Evolutionary conservation across 2,329 filamentous ascomycete species (phyloP).

Genomic region (Pseudodiploospora longispora): DNA sequence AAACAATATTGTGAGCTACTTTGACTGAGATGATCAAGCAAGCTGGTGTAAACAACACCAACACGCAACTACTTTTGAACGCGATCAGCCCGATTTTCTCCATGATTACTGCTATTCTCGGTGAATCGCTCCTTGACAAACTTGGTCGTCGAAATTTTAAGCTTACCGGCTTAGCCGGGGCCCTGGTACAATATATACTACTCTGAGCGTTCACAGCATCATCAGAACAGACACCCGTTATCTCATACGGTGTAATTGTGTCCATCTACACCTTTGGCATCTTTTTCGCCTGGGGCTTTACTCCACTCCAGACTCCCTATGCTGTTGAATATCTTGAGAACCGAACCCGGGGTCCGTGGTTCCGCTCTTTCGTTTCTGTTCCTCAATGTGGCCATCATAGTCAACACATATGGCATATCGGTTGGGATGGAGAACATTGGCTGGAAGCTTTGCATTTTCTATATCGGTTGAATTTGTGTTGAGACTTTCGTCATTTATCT

Average conservation of each 20-base stretch:
- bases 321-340: slow-evolving; percentile 31
- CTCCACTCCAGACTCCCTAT: slow-evolving; percentile 40
- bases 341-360: background rate
- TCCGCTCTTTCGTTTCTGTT: background rate
- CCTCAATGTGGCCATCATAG: slow-evolving; percentile 11
- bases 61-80: slow-evolving; percentile 30
- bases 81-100: slow-evolving; percentile 30
- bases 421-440: slow-evolving; percentile 32
- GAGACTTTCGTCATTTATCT: slow-evolving; percentile 39
- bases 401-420: slow-evolving; percentile 34
- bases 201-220: slow-evolving; percentile 16
- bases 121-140: slow-evolving; percentile 27
- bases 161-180: slow-evolving; percentile 19
- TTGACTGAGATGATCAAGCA: slow-evolving; percentile 28
- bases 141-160: slow-evolving; percentile 34
- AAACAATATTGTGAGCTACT: slow-evolving; percentile 22
- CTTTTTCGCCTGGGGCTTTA: slow-evolving; percentile 43
- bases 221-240: slow-evolving; percentile 36
- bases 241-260: slow-evolving; percentile 25
- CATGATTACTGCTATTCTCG: slow-evolving; percentile 26
- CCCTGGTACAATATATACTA: slow-evolving; percentile 19
- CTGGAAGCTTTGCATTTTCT: slow-evolving; percentile 37
- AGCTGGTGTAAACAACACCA: slow-evolving; percentile 26
- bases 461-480: slow-evolving; percentile 37
- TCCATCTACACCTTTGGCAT: slow-evolving; percentile 45